A percentile compares a stretch with the other conserved stretches of the same genome.
These are phyloP conservation scores for Tetrapisispora phaffii DNA, from an alignment of 805 yeast species.

Conservation along the genomic window DNA sequence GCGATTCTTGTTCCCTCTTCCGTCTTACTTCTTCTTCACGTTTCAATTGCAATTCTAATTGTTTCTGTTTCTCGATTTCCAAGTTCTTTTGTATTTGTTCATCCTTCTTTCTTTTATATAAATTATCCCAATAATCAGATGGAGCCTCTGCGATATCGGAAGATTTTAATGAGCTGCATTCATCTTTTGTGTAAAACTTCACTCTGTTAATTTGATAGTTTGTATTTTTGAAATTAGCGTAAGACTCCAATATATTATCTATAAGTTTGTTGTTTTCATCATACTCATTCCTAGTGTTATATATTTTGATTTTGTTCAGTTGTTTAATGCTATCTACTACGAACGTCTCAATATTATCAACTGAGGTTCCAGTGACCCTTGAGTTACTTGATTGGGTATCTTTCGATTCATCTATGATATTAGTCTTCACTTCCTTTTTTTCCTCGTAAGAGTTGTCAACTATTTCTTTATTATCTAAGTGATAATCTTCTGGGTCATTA, in stretches of 20 bases:
- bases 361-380: background rate
- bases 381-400: background rate
- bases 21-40: constrained; percentile 8
- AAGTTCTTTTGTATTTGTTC: constrained; percentile 2
- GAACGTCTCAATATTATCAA: background rate
- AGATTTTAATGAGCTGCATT: constrained; percentile 10
- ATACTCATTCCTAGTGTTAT: background rate
- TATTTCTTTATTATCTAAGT: background rate
- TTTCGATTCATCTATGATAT: background rate
- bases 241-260: constrained; percentile 8
- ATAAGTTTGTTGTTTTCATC: background rate
- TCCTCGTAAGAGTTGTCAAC: background rate
- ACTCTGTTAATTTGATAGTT: constrained; percentile 13
- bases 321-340: background rate
- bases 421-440: too few species aligned
- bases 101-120: constrained; percentile 4
- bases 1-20: constrained; percentile 6
- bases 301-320: background rate
- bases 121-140: constrained; percentile 23
- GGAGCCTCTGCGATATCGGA: constrained; percentile 21
- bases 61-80: constrained; percentile 1
- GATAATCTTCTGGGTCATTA: background rate
- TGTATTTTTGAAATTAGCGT: constrained; percentile 7
- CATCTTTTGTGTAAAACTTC: constrained; percentile 10
- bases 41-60: constrained; percentile 6